Evolutionary conservation across 2,329 filamentous ascomycete genomes (phyloP), one percentile per base, ranked within the genome.

Genomic region (Daldinia eschscholtzii): DNA sequence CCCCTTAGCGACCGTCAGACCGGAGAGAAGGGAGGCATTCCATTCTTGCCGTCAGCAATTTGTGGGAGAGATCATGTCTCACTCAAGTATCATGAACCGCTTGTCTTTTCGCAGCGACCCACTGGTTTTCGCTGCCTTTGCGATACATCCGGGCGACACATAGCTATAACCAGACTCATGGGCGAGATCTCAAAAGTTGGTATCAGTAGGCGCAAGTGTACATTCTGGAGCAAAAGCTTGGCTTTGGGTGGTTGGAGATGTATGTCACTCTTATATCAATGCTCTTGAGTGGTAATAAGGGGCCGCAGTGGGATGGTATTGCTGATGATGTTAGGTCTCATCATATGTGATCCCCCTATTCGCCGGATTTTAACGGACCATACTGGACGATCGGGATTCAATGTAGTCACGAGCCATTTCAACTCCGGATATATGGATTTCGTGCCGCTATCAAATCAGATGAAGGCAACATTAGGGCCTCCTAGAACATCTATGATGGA

Each of bases 301-400:
- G 1, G 53, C 6, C 12, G 9, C 10, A 10, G 23, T 55, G 13
- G 18, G 20, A 13, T n/a, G 4, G 10, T 15, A 6, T 37, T 20
- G 33, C 33, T 41, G 37, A 41, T 10, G 3, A 57, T 42, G 13
- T 6, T 23, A 57, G 53, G 53, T 13, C 35, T 57, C 20, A 57
- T 57, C 12, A 57, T 57, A 57, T 57, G 53, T 42, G 53, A 57
- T 9, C 35, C 53, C 20, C 53, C 33, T 28, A 57, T 57, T 12
- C 35, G 53, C 4, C 35, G 53, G 23, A 57, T 57, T 12, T 20
- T 57, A n/a, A 39, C 23, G 12, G 53, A 42, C 23, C 23, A 39
- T 42, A 41, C 53, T 2, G 23, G 53, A 2, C 33, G 35, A 12
- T 42, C 23, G 13, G 53, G 53, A 9, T 26, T 18, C 20, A 35